Base-by-base conservation (phyloP, 371 early-diverging fungal species). In the Umbelopsis sp. region DNA sequence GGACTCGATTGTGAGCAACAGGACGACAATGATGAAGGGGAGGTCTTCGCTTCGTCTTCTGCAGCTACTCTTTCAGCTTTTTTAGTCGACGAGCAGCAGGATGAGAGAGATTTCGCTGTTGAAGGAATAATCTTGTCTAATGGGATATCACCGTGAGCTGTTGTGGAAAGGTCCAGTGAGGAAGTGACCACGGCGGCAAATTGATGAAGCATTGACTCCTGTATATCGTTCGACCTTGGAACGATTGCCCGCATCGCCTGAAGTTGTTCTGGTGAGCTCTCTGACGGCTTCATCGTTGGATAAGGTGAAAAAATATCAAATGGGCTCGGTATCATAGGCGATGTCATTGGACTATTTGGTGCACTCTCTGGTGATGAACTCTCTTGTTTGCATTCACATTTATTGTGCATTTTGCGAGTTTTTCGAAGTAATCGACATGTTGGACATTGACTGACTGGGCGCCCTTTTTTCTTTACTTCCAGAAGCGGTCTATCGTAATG, bases 361-460 rank as follows among this genome's bases (percentile, higher is more conserved):
- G 29, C 29, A 29, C 45, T 10, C 45, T 53, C 53, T 20, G 32
- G 12, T 53, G 29, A 14, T 14, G 66, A 45, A 53, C 64, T 67
- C 24, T 45, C 70, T 65, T 41, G 76, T 38, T 76, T 71, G 72
- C 93, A 94, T 22, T 80, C 80, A 67, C 94, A 94, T 72, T 91
- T 90, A 18, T 87, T 82, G 74, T 91, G 92, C 25, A 91, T 80
- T 69, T 90, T 90, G 65, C 87, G 86, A 9, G 87, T 87, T 72
- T 86, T 89, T 70, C 94, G 79, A 50, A 90, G 76, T 66, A 89
- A 84, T 45, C 91, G 81, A 73, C 94, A 94, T 63, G 79, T 79
- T 44, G 79, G 76, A 70, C 94, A 94, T 69, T 94, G 94, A 38
- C 90, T 87, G 12, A 89, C 80, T 1, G 94, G 94, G 32, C 94